Evolutionary conservation across 352 stramenopile species (phyloP), one percentile per base, ranked within the genome.

Genomic region (Elongisporangium undulatum): DNA sequence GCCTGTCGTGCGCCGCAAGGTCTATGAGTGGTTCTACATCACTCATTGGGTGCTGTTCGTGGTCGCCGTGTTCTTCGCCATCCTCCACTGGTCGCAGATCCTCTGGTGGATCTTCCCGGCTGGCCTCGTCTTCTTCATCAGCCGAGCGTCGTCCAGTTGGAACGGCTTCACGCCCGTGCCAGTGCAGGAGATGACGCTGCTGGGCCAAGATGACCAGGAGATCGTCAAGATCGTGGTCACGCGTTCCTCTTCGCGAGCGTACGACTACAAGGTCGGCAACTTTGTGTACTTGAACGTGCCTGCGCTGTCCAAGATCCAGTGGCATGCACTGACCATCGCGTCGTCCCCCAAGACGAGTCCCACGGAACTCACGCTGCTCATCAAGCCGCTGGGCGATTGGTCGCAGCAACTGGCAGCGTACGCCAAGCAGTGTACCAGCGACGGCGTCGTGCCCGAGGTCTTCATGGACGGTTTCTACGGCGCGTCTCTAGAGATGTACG

Each of bases 11-110:
- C 79, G 79, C 22, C 76, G 79, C 53, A 70, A 75, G 39, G 68
- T 74, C 4, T 89, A 86, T 58, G 70, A 78, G 51, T 76, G 69
- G 62, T 89, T 89, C 60, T 83, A 87, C 62, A 69, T 77, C 59
- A 68, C 74, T 15, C 79, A 89, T 64, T 82, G 73, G 73, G 60
- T 74, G 29, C 61, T 89, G 16, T 85, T 89, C 51, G 64, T 73
- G 56, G 67, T 82, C 29, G 67, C 74, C n/a, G 67, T 85, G 19
- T 49, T 82, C 53, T 84, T 85, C 57, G 66, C 73, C 6, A 78
- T 86, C 53, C 53, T 89, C 55, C 79, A 89, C 48, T 86, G 73
- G 70, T 64, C 68, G 17, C 71, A 81, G 50, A 84, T 86, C 48
- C 72, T 89, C 51, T 78, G 76, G 71, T 86, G 75, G 79, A 76